Evolutionary conservation across 139 green algal genomes (phyloP).

Genomic region (Chlorella sp.): DNA sequence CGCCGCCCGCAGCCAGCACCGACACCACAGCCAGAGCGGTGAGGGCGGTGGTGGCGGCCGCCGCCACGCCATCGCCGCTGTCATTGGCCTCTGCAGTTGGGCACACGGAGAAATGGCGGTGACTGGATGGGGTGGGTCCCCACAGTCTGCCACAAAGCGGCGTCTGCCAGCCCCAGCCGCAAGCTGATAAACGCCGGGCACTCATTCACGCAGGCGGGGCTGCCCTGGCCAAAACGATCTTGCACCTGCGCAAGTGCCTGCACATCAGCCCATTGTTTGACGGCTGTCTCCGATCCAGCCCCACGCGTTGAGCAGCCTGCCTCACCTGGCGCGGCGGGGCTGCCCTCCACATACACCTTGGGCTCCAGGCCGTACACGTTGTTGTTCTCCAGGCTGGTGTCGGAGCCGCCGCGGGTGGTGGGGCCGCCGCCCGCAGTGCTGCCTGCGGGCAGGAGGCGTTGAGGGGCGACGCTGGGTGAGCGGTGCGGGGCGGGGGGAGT

Average conservation of each 20-base stretch:
- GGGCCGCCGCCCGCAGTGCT: background rate
- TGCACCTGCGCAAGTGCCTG: background rate
- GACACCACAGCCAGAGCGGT: conserved; percentile 4
- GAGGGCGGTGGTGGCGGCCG: conserved; percentile 1
- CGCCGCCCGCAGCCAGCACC: background rate
- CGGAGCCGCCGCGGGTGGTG: conserved; percentile 63
- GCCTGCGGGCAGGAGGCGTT: background rate
- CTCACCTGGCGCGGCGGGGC: background rate
- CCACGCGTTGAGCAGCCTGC: background rate
- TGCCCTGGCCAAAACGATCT: background rate
- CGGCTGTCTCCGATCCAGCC: background rate
- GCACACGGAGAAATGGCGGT: background rate
- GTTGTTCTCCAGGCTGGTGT: conserved; percentile 92
- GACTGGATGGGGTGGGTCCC: background rate
- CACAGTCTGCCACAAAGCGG: background rate
- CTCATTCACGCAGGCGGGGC: background rate
- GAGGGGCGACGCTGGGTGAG: background rate
- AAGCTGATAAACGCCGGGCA: background rate
- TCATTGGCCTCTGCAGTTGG: background rate
- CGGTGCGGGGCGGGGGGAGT: background rate
- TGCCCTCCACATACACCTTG: conserved; percentile 88
- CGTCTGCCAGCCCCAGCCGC: background rate
- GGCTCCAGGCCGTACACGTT: conserved; percentile 93
- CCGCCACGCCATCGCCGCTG: background rate
- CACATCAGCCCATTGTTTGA: too few species aligned